Evolutionary conservation across 345 rosid genomes (phyloP), one percentile per base, ranked within the genome.

Genomic region (Cardamine resedifolia): DNA sequence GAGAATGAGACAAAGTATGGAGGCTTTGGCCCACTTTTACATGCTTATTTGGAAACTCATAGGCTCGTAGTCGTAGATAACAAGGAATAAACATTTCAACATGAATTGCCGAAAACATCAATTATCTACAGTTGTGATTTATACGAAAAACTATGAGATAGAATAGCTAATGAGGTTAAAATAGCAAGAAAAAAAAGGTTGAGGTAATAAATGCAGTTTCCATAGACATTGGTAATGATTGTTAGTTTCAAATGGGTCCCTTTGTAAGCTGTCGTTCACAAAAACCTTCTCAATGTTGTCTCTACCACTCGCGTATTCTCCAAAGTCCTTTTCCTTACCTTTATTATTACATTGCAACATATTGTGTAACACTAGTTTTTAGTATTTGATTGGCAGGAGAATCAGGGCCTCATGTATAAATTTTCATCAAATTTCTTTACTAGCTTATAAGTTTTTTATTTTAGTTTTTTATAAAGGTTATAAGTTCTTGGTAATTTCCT

Each of bases 181-280:
- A 62, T 28, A 12, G 49, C 24, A 51, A 27, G 15, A n/a, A 10
- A 31, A 60, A 49, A 19, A 71, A 41, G 26, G 34, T 52, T 39
- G 24, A 41, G 43, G 45, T 62, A 31, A 11, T 61, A 60, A 71
- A 72, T 52, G 56, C 36, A 41, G 47, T 72, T 28, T 71, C 56
- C 45, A 72, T 63, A 28, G 70, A 63, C 56, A 53, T 30, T 15
- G 26, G 64, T 72, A 45, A 73, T 73, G 71, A 64, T 55, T 56
- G 50, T n/a, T 45, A 33, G 50, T 64, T 64, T 64, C 41, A 34
- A 64, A 56, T 49, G 20, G 77, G 77, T 64, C 77, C 50, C 7
- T 64, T 45, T 24, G 41, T 64, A 64, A 73, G 77, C 65, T 73
- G 77, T 73, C 36, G 21, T 56, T 73, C 71, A 64, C 51, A 56